Evolutionary conservation across 768 basidiomycete genomes (phyloP).

Genomic region (Trichaptum fuscoviolaceum): DNA sequence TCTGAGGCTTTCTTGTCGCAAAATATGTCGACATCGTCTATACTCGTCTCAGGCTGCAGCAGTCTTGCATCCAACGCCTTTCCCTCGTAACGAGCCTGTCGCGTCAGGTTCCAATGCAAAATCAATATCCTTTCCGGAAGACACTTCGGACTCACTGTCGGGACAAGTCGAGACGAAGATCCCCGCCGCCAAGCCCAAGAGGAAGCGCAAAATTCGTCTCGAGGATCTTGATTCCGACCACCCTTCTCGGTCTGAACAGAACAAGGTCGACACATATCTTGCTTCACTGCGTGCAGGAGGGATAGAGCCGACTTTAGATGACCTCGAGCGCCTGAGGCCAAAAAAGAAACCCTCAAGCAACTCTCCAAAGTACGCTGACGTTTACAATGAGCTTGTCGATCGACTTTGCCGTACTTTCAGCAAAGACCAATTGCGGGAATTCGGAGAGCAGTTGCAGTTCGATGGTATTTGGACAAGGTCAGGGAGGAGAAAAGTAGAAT

Average conservation of each 20-base stretch:
- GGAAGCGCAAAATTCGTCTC: not conserved
- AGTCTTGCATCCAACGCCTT: slow-evolving; percentile 3
- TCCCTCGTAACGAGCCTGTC: not conserved
- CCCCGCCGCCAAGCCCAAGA: not conserved
- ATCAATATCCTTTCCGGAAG: not conserved
- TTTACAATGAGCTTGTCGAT: slow-evolving; percentile 50
- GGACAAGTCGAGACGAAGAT: not conserved
- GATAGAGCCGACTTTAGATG: slow-evolving; percentile 47
- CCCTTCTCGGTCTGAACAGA: slow-evolving; percentile 31
- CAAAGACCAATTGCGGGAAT: slow-evolving; percentile 50
- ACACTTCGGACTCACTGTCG: not conserved
- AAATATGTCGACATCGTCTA: slow-evolving; percentile 15
- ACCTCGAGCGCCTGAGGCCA: slow-evolving; percentile 57
- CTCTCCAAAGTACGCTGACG: slow-evolving; percentile 40
- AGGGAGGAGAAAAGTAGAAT: slow-evolving; percentile 20
- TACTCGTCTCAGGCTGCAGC: slow-evolving; percentile 24
- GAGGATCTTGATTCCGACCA: not conserved
- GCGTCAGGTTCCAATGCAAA: not conserved
- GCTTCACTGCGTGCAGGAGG: slow-evolving; percentile 43
- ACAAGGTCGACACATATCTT: slow-evolving; percentile 51
- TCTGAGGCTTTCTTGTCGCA: not conserved
- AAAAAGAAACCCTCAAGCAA: slow-evolving; percentile 31
- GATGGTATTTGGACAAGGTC: slow-evolving; percentile 24
- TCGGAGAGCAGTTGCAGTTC: slow-evolving; percentile 45
- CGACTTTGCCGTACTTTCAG: slow-evolving; percentile 59